Conservation (phyloP, 1,284 basidiomycete genomes). For the Phellopilus nigrolimitatus region DNA sequence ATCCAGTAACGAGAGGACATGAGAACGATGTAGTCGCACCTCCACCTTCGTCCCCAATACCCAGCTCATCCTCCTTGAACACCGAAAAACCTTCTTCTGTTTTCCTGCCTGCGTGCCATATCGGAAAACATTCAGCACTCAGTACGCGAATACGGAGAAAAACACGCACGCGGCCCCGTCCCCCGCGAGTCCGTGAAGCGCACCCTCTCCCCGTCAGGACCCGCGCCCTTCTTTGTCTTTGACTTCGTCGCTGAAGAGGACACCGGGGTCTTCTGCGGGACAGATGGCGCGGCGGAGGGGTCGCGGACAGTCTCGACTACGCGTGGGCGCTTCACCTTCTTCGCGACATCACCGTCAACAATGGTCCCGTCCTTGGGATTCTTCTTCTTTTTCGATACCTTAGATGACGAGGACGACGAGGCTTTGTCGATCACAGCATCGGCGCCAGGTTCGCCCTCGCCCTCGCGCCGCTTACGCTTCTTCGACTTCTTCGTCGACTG, state of each 20-base stretch:
- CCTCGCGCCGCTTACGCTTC: constrained; percentile 14
- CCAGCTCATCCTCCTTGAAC: constrained; percentile 84
- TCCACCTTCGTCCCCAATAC: constrained; percentile 69
- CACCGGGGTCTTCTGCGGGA: neutral
- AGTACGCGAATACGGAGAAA: neutral
- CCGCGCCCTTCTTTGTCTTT: neutral
- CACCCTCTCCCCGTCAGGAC: neutral
- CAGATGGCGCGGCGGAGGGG: constrained; percentile 3
- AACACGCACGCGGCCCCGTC: constrained; percentile 15
- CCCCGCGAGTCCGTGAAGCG: constrained; percentile 18
- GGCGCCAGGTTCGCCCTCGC: too few relatives aligned
- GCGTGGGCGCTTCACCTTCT: constrained; percentile 9
- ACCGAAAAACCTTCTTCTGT: constrained; percentile 84
- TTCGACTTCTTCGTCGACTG: constrained; percentile 14
- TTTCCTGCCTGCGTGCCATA: constrained; percentile 57
- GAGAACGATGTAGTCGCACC: constrained; percentile 44
- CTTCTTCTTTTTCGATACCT: neutral
- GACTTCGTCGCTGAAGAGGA: neutral
- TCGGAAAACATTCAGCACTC: neutral
- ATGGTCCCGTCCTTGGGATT: neutral
- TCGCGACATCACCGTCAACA: neutral
- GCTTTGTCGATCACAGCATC: neutral
- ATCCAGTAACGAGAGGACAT: neutral
- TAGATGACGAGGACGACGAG: neutral
- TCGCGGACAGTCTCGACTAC: constrained; percentile 18